phyloP scores from a whole-genome alignment of 2,329 filamentous ascomycete species.

The Hawksworthiomyces lignivorus region DNA sequence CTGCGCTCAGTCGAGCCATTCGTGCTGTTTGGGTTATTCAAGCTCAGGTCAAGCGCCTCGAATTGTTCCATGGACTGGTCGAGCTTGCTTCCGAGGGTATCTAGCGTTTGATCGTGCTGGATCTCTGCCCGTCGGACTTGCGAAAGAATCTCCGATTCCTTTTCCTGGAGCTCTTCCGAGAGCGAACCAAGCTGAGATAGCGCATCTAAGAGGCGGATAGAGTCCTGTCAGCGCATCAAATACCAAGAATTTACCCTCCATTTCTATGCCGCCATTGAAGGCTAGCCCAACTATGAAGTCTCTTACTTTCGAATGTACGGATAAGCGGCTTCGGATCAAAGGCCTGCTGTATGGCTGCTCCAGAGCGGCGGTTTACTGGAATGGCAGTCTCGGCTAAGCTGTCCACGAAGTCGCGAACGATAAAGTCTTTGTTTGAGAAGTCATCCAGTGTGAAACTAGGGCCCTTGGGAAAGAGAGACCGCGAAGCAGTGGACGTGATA shows the following conservation, averaged over 20 bases:
- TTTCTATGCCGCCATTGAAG: too few relatives aligned
- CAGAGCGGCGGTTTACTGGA: constrained; percentile 72
- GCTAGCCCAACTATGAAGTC: constrained; percentile 1
- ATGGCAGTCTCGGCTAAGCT: constrained; percentile 78
- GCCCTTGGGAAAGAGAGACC: constrained; percentile 67
- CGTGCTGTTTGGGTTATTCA: constrained; percentile 53
- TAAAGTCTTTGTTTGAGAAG: constrained; percentile 86
- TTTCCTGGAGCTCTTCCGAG: constrained; percentile 77
- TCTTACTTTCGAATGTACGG: constrained; percentile 75
- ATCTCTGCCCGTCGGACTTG: constrained; percentile 86
- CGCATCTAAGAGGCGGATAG: constrained; percentile 36
- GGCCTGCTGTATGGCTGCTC: constrained; percentile 48
- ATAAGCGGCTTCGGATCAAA: constrained; percentile 98
- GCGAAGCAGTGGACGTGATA: constrained; percentile 37
- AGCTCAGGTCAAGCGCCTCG: constrained; percentile 75
- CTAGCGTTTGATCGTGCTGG: constrained; percentile 86
- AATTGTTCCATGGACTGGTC: constrained; percentile 90
- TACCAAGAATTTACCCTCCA: too few relatives aligned
- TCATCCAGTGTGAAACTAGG: constrained; percentile 83
- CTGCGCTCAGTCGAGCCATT: constrained; percentile 29
- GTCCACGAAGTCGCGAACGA: constrained; percentile 96
- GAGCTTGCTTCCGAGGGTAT: constrained; percentile 78
- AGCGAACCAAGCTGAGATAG: constrained; percentile 61
- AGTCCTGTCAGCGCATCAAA: constrained; percentile 18
- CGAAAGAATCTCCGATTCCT: constrained; percentile 83